These are phyloP conservation scores for Thalia dealbata DNA, from an alignment of 176 grass and related monocot genomes.

Conservation along the genomic window DNA sequence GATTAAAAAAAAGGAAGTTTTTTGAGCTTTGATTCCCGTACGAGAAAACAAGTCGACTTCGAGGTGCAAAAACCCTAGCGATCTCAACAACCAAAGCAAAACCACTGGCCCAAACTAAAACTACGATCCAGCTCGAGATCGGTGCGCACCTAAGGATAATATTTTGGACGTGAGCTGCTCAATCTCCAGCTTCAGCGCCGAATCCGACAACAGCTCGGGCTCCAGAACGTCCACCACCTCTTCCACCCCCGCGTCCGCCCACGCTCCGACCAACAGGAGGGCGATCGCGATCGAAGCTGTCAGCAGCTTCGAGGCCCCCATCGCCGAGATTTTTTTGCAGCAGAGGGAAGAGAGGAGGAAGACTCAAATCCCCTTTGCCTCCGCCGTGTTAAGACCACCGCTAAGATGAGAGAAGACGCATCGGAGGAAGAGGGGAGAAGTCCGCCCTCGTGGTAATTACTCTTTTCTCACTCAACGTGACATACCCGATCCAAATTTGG, in stretches of 20 bases:
- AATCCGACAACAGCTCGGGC: background rate
- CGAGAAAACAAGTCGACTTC: background rate
- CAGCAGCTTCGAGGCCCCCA: slow-evolving; percentile 3
- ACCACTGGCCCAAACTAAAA: background rate
- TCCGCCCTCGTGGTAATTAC: background rate
- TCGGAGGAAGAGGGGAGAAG: background rate
- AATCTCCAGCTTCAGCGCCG: slow-evolving; percentile 3
- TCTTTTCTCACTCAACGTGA: background rate
- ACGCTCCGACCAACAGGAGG: background rate
- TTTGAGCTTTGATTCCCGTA: background rate
- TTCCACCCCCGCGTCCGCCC: slow-evolving; percentile 3
- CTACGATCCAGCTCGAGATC: background rate
- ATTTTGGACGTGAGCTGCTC: background rate
- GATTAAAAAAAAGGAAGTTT: background rate
- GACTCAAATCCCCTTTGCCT: too few relatives aligned
- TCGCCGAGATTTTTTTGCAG: background rate
- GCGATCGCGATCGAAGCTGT: slow-evolving; percentile 2
- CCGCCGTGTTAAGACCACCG: too few relatives aligned
- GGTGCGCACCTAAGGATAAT: background rate
- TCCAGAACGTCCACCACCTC: slow-evolving; percentile 5
- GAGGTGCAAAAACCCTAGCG: background rate
- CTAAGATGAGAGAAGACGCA: background rate
- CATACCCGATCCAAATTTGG: background rate
- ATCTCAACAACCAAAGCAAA: too few relatives aligned
- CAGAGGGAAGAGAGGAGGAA: too few relatives aligned